These are phyloP conservation scores for Plicaturopsis crispa DNA, from an alignment of 768 basidiomycete species.

Conservation along the genomic window DNA sequence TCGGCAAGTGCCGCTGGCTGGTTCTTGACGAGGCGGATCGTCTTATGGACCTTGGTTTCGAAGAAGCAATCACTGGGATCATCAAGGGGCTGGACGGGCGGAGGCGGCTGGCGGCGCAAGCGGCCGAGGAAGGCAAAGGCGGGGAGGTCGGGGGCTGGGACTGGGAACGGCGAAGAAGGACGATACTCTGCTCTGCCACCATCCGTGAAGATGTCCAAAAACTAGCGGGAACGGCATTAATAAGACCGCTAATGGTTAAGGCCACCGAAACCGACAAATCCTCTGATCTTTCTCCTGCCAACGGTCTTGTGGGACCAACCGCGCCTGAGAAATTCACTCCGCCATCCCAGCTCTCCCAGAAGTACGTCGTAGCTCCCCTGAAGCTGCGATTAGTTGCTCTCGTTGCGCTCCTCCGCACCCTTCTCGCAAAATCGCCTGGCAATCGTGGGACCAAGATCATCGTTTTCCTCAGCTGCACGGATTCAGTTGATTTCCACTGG, in stretches of 20 bases:
- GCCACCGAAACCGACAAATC: conserved; percentile 46
- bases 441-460: conserved; percentile 67
- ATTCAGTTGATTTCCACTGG: conserved; percentile 98
- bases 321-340: conserved; percentile 72
- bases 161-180: conserved; percentile 70
- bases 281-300: conserved; percentile 10
- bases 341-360: conserved; percentile 88
- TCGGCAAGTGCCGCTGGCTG: conserved; percentile 92
- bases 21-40: conserved; percentile 96
- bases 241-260: conserved; percentile 79
- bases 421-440: conserved; percentile 56
- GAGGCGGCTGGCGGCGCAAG: conserved; percentile 62
- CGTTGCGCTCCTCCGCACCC: conserved; percentile 73
- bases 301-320: conserved; percentile 11
- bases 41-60: conserved; percentile 97
- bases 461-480: conserved; percentile 94
- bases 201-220: conserved; percentile 93
- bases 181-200: conserved; percentile 94
- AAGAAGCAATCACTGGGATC: conserved; percentile 90
- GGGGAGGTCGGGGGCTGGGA: conserved; percentile 81
- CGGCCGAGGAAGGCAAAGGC: conserved; percentile 56
- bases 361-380: conserved; percentile 82
- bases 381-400: conserved; percentile 93
- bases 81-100: conserved; percentile 82
- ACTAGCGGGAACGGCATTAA: conserved; percentile 76